Conservation (phyloP, 129 eudicot genomes). For the Flaveria trinervia region DNA sequence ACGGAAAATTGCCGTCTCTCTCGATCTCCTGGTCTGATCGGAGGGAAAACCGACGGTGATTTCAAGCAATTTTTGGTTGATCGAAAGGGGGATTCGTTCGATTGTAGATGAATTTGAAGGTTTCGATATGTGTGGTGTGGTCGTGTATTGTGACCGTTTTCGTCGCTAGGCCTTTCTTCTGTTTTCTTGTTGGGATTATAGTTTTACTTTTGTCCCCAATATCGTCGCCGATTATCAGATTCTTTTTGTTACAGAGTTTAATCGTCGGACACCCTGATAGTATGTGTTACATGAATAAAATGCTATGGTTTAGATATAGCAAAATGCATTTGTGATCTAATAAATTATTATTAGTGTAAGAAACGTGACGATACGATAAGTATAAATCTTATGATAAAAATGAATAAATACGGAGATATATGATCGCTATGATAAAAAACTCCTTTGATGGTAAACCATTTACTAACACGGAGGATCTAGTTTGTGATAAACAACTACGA, state of each 20-base stretch:
- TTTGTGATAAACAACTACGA: too few relatives aligned
- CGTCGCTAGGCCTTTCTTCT: constrained; percentile 28
- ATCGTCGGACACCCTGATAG: too few relatives aligned
- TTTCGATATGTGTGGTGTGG: constrained; percentile 4
- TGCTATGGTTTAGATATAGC: too few relatives aligned
- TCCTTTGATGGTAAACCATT: too few relatives aligned
- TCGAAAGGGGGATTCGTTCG: neutral
- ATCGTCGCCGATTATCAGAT: neutral
- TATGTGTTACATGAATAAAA: too few relatives aligned
- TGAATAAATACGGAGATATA: too few relatives aligned
- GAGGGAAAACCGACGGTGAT: constrained; percentile 39
- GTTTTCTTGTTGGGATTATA: neutral
- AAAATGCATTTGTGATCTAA: too few relatives aligned
- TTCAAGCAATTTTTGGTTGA: constrained; percentile 26
- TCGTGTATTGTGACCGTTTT: constrained; percentile 32
- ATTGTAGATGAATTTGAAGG: constrained; percentile 27
- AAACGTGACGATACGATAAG: too few relatives aligned
- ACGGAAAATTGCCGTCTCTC: constrained; percentile 32
- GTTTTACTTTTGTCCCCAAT: neutral
- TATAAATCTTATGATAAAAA: too few relatives aligned
- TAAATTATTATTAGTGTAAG: too few relatives aligned
- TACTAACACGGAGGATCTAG: too few relatives aligned
- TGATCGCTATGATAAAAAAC: too few relatives aligned
- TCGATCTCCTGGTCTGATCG: constrained; percentile 41
- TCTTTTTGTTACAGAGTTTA: neutral